A percentile compares a stretch with the other conserved stretches of the same genome.
These are phyloP conservation scores for Neohortaea acidophila DNA, from an alignment of 495 filamentous ascomycete species.

Conservation along the genomic window DNA sequence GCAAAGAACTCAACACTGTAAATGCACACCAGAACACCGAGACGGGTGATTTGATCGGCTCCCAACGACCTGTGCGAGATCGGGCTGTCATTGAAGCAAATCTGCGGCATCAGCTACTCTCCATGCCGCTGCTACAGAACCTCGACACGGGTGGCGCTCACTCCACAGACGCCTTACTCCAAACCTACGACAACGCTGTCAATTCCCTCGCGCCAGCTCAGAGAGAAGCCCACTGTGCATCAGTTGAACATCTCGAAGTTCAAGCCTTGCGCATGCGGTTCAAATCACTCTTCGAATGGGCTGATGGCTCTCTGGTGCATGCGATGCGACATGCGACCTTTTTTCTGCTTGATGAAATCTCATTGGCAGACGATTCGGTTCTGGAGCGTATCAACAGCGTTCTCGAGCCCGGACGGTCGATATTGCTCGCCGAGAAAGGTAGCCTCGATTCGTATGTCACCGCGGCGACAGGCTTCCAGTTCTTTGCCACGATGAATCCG, in stretches of 20 bases:
- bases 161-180: conserved; percentile 31
- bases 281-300: conserved; percentile 91
- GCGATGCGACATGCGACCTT: conserved; percentile 82
- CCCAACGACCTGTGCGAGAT: conserved; percentile 82
- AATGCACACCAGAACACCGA: conserved; percentile 97
- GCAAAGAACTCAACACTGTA: conserved; percentile 63
- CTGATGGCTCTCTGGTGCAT: conserved; percentile 82
- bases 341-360: conserved; percentile 95
- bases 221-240: conserved; percentile 12
- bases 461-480: conserved; percentile 76
- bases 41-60: conserved; percentile 91
- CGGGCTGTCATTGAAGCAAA: conserved; percentile 51
- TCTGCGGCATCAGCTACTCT: conserved; percentile 27
- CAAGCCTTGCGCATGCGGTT: conserved; percentile 4
- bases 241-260: conserved; percentile 29
- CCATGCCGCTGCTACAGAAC: conserved; percentile 30
- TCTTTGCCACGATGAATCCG: conserved; percentile 97
- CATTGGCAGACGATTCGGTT: conserved; percentile 93
- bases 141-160: conserved; percentile 35
- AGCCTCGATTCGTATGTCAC: conserved; percentile 60
- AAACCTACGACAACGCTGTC: conserved; percentile 29
- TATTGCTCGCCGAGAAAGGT: conserved; percentile 89
- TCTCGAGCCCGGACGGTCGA: conserved; percentile 71
- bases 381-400: conserved; percentile 94
- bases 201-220: conserved; percentile 22